Base-by-base conservation (phyloP, 257 asterid genomes). In the Rubia yunnanensis region DNA sequence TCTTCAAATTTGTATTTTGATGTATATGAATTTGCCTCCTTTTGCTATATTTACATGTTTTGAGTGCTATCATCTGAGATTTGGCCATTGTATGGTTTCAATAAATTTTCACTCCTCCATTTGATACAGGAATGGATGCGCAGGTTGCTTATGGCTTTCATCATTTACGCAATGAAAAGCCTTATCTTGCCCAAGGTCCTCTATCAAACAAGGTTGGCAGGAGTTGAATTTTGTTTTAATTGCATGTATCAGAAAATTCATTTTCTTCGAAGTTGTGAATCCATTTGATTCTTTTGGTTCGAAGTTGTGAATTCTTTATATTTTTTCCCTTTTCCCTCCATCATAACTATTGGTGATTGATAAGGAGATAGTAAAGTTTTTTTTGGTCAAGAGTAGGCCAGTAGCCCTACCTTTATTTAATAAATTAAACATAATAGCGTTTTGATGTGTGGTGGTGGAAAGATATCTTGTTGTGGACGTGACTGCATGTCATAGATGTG, bases 111-210 rank as follows among this genome's bases (percentile, higher is more conserved):
- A 67, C 77, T 44, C 72, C 50, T 44, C 28, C 64, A 22, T 69
- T 53, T 77, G 69, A 28, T 76, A 70, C 78, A 91, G 98, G 98
- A 54, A 92, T 92, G 98, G 98, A 92, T 79, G 98, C 98, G 32
- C 92, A 83, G 81, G 95, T 92, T 48, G 96, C 98, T 50, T 86
- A 92, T 67, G 96, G 98, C 73, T 92, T 92, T 85, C 98, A 92
- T 77, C 86, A 85, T 70, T 74, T 92, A 58, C 98, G 98, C 65
- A 89, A 92, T 68, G 86, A 88, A 75, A 88, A 80, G 71, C 98
- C 98, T 56, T 87, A 81, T 79, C 95, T 92, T 68, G 98, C 98
- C 38, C 95, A 82, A 79, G 98, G 98, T 71, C 98, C 96, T 56
- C 55, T 89, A 54, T 80, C 98, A 59, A 92, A 92, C 83, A 92